These are phyloP conservation scores for Camellia japonica DNA, from an alignment of 148 eudicot genomes.

Conservation along the genomic window DNA sequence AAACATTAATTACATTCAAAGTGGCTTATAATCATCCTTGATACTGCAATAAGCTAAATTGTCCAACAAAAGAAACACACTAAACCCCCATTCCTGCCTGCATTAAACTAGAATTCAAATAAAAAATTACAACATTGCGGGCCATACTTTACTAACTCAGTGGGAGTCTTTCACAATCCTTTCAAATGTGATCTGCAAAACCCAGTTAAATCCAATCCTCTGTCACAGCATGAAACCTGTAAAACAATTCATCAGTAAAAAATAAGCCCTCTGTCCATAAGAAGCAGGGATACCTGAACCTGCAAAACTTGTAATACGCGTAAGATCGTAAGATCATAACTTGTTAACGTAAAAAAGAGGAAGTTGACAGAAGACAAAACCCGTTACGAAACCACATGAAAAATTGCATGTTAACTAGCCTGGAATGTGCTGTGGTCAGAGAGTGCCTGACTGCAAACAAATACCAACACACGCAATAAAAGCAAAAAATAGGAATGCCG, in stretches of 20 bases:
- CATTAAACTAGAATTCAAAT: neutral
- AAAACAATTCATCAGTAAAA: constrained; percentile 15
- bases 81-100: neutral
- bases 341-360: neutral
- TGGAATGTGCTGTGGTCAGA: constrained; percentile 11
- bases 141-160: neutral
- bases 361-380: constrained; percentile 11
- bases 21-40: neutral
- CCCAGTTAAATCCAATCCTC: constrained; percentile 16
- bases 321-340: constrained; percentile 19
- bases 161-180: neutral
- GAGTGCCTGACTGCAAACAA: constrained; percentile 13
- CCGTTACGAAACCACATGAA: neutral
- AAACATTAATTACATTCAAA: neutral
- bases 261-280: constrained; percentile 11
- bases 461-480: neutral
- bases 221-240: constrained; percentile 26
- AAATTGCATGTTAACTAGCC: constrained; percentile 7
- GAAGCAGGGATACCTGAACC: constrained; percentile 29
- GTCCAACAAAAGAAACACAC: neutral
- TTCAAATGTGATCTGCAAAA: constrained; percentile 13
- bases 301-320: constrained; percentile 17
- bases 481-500: neutral
- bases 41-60: neutral
- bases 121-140: neutral